A percentile compares a stretch with the other conserved stretches of the same genome.
These are phyloP conservation scores for Globisporangium yorkense DNA, from an alignment of 352 stramenopile genomes.

Conservation along the genomic window DNA sequence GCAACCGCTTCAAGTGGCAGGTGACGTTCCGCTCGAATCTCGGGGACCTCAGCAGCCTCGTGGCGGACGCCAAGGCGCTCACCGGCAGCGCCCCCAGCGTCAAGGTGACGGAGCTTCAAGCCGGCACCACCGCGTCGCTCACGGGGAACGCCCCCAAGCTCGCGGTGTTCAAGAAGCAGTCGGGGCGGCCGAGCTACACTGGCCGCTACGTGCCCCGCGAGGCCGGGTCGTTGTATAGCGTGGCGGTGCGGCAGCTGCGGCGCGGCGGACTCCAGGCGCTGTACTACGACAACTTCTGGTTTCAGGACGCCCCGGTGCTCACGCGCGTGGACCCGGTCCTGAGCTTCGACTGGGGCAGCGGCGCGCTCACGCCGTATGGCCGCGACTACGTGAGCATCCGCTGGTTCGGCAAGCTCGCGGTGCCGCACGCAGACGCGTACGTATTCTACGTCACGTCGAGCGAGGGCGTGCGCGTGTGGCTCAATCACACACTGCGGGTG, in stretches of 20 bases:
- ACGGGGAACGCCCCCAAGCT: conserved; percentile 72
- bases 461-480: conserved; percentile 90
- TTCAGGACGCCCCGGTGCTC: conserved; percentile 89
- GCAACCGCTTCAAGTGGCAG: conserved; percentile 88
- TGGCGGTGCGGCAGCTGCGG: conserved; percentile 90
- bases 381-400: conserved; percentile 94
- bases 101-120: conserved; percentile 56
- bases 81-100: conserved; percentile 54
- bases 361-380: conserved; percentile 89
- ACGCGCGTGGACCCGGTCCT: conserved; percentile 80
- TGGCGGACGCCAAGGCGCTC: conserved; percentile 29
- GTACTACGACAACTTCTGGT: conserved; percentile 97
- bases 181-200: conserved; percentile 91
- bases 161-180: conserved; percentile 87
- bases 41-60: conserved; percentile 72
- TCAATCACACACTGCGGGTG: conserved; percentile 91
- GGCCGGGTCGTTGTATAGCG: conserved; percentile 68
- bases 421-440: conserved; percentile 79
- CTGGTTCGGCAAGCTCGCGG: conserved; percentile 92
- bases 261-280: conserved; percentile 82
- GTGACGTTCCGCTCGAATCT: conserved; percentile 92
- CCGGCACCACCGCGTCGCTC: conserved; percentile 60
- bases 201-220: conserved; percentile 80
- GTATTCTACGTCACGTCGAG: conserved; percentile 91
- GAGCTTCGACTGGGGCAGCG: conserved; percentile 88